Percentiles rank a stretch among this genome's conserved stretches.
These are phyloP conservation scores for Debaryomycetaceae sp. DNA, from an alignment of 1,139 yeast genomes.

Conservation along the genomic window DNA sequence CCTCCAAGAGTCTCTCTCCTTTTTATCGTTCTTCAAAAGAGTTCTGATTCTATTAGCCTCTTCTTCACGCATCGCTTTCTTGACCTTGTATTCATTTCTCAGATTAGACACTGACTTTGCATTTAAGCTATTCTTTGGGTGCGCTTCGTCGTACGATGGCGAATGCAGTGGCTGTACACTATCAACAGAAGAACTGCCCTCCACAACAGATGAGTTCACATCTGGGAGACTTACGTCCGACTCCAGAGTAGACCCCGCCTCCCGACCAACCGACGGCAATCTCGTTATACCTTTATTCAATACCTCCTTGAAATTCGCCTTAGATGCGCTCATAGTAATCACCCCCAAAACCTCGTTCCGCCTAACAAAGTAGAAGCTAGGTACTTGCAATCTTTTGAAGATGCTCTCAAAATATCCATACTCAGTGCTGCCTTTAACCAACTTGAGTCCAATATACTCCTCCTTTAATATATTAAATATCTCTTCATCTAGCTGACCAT, in stretches of 20 bases:
- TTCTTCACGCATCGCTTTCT: slow-evolving; percentile 13
- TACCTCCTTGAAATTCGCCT: slow-evolving; percentile 21
- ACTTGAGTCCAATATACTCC: slow-evolving; percentile 40
- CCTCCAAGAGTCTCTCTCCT: slow-evolving; percentile 32
- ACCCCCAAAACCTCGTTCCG: slow-evolving; percentile 45
- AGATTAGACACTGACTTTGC: background rate
- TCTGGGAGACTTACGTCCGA: background rate
- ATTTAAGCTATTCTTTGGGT: background rate
- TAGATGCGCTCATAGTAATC: slow-evolving; percentile 25
- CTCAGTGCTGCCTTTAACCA: slow-evolving; percentile 45
- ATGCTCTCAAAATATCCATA: slow-evolving; percentile 48
- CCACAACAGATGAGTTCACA: background rate
- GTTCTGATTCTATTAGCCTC: slow-evolving; percentile 49
- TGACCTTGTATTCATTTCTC: background rate
- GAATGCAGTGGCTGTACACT: background rate
- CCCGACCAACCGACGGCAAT: background rate
- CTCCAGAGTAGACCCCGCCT: background rate
- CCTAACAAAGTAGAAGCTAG: slow-evolving; percentile 47
- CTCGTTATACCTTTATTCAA: slow-evolving; percentile 13
- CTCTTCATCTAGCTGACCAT: slow-evolving; percentile 5
- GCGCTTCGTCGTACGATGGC: background rate
- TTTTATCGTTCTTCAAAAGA: slow-evolving; percentile 48
- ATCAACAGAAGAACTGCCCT: background rate
- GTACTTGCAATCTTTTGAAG: slow-evolving; percentile 44
- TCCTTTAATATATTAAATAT: slow-evolving; percentile 9